Base-by-base conservation (phyloP, 1,284 basidiomycete species). In the Heterobasidion parviporum region DNA sequence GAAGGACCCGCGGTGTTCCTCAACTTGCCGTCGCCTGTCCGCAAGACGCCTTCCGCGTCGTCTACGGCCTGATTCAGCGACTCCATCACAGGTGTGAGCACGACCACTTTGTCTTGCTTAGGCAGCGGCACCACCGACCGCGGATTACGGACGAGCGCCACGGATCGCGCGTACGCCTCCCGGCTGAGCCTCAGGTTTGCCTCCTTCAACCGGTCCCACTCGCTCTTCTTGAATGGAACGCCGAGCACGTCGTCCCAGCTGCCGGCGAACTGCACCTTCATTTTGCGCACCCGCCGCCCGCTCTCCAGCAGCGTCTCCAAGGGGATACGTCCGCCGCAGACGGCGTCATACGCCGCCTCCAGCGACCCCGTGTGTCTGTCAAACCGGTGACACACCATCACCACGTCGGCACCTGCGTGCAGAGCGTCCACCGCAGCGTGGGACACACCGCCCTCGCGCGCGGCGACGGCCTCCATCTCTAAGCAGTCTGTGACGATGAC, bases 321-420 rank as follows among this genome's bases (percentile, higher is more conserved):
- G 1, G 66, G 63, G 20, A 86, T 60, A 14, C 65, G 58, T 1
- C 79, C 81, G 0, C 61, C 62, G 53, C 68, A 60, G 15, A 83
- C 65, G 0, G 82, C 84, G 20, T 64, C 63, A 64, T 79, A 85
- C 1, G 76, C 73, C 32, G 67, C 71, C 56, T 80, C 70, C 2
- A 88, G 56, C 0, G 84, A 79, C 0, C 75, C 78, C 15, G 68
- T 69, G 58, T 88, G 85, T 53, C 74, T 67, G 8, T 67, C 67
- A 58, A 80, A 75, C 7, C 73, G 79, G 62, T 88, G 86, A 60
- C 85, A 88, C 46, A 85, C 78, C 86, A 88, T 87, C 8, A 73
- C 82, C 14, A 88, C 68, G 57, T 88, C 85, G 16, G 82, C 81
- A 3, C 83, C 85, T 0, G 86, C 84, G 51, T 71, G 68, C 38